Conservation (phyloP, 306 rosid genomes). For the Begonia peltatifolia region DNA sequence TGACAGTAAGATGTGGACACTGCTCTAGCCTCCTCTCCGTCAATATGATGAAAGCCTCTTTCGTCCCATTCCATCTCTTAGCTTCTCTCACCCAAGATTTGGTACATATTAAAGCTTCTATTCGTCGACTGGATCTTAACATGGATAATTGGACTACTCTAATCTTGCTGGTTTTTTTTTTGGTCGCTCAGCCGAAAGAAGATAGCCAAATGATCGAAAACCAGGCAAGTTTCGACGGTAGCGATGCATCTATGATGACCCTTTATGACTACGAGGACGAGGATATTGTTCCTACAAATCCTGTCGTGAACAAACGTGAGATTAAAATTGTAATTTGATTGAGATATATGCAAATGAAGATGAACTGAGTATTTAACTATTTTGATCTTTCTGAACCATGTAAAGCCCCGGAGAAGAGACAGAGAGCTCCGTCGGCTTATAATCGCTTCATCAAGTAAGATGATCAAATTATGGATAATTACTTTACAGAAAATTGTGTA, state of each 20-base stretch:
- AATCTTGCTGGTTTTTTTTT: neutral
- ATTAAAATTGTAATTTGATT: neutral
- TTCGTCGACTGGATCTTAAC: too few relatives aligned
- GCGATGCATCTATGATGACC: slow-evolving; percentile 25
- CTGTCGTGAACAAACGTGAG: slow-evolving; percentile 60
- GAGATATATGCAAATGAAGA: neutral
- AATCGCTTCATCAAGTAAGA: slow-evolving; percentile 80
- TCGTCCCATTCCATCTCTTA: slow-evolving; percentile 67
- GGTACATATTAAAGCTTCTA: slow-evolving; percentile 1
- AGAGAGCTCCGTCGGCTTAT: slow-evolving; percentile 92
- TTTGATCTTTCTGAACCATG: neutral
- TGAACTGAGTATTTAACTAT: neutral
- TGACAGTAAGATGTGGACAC: slow-evolving; percentile 88
- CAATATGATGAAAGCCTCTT: slow-evolving; percentile 77
- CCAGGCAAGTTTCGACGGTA: slow-evolving; percentile 13
- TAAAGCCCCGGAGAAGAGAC: slow-evolving; percentile 88
- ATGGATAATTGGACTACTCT: too few relatives aligned
- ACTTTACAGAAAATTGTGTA: neutral
- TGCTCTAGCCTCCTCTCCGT: slow-evolving; percentile 77
- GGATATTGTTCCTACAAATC: slow-evolving; percentile 29
- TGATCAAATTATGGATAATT: slow-evolving; percentile 2
- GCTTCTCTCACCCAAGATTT: slow-evolving; percentile 32
- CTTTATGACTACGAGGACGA: slow-evolving; percentile 63
- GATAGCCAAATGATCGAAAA: slow-evolving; percentile 10
- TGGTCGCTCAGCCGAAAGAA: slow-evolving; percentile 18